These are phyloP conservation scores for Fusarium sulawesiense DNA, from an alignment of 2,329 filamentous ascomycete genomes.

Conservation along the genomic window DNA sequence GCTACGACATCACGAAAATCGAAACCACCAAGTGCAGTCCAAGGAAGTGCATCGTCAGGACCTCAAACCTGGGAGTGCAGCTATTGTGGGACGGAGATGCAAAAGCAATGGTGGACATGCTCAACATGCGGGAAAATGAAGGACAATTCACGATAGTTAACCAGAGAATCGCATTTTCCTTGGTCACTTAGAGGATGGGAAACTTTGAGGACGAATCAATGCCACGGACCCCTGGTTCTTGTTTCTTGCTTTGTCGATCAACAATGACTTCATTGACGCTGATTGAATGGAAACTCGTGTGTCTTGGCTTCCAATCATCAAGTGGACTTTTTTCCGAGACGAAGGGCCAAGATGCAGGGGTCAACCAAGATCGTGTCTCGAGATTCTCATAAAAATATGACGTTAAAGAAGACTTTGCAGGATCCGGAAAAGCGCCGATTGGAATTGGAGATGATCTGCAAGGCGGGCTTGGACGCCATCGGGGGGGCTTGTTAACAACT, in stretches of 20 bases:
- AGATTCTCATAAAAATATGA: constrained; percentile 36
- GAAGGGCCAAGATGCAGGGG: constrained; percentile 34
- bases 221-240: constrained; percentile 20
- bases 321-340: constrained; percentile 5
- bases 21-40: constrained; percentile 9
- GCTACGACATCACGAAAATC: constrained; percentile 2
- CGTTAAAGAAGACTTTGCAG: constrained; percentile 35
- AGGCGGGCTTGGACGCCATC: constrained; percentile 33
- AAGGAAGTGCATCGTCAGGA: constrained; percentile 18
- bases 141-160: constrained; percentile 55
- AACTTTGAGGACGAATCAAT: constrained; percentile 24
- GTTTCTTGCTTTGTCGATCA: constrained; percentile 17
- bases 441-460: constrained; percentile 50
- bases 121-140: constrained; percentile 66
- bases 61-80: constrained; percentile 62
- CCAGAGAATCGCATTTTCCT: constrained; percentile 1
- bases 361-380: constrained; percentile 38
- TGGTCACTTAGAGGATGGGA: constrained; percentile 6
- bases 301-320: constrained; percentile 11
- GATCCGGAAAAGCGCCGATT: constrained; percentile 49
- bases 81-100: constrained; percentile 63
- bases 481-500: constrained; percentile 34
- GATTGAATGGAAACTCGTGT: neutral
- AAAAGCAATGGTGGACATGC: constrained; percentile 68
- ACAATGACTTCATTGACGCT: constrained; percentile 43